Percentiles rank a stretch among this genome's conserved stretches.
phyloP scores from a whole-genome alignment of 2,329 filamentous ascomycete species.

The Chrysosporium keratinophilum region DNA sequence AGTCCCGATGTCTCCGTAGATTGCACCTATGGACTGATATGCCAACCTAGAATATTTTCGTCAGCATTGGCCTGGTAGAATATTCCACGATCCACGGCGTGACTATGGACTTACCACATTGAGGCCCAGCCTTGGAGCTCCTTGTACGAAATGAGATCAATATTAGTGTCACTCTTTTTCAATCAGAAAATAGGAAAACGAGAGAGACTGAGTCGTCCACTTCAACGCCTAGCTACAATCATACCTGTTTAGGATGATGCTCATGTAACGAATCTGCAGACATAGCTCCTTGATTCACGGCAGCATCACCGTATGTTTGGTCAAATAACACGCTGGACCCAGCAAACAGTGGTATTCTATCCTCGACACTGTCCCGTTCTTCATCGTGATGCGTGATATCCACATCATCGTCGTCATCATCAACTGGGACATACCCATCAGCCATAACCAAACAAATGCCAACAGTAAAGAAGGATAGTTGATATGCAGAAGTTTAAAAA shows the following conservation, averaged over 20 bases:
- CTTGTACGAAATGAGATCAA: slow-evolving; percentile 3
- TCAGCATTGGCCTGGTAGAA: background rate
- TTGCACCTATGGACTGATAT: slow-evolving; percentile 48
- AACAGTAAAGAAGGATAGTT: background rate
- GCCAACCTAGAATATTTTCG: slow-evolving; percentile 34
- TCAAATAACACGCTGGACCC: slow-evolving; percentile 4
- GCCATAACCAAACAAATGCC: slow-evolving; percentile 9
- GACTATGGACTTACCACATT: slow-evolving; percentile 14
- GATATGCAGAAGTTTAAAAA: background rate
- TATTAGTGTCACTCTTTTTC: background rate
- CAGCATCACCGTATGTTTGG: slow-evolving; percentile 3
- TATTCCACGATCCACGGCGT: background rate
- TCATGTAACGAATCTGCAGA: slow-evolving; percentile 5
- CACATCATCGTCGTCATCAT: slow-evolving; percentile 14
- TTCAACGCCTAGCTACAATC: background rate
- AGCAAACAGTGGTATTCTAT: slow-evolving; percentile 1
- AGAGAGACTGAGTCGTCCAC: background rate
- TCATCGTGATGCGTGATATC: slow-evolving; percentile 4
- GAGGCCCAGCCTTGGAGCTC: slow-evolving; percentile 15
- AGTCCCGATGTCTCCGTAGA: slow-evolving; percentile 52
- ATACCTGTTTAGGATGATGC: slow-evolving; percentile 10
- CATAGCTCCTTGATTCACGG: background rate
- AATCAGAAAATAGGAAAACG: background rate
- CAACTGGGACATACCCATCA: slow-evolving; percentile 16
- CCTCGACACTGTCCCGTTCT: slow-evolving; percentile 1